Base-by-base conservation (phyloP, 352 stramenopile genomes). In the Phytophthora multivora region DNA sequence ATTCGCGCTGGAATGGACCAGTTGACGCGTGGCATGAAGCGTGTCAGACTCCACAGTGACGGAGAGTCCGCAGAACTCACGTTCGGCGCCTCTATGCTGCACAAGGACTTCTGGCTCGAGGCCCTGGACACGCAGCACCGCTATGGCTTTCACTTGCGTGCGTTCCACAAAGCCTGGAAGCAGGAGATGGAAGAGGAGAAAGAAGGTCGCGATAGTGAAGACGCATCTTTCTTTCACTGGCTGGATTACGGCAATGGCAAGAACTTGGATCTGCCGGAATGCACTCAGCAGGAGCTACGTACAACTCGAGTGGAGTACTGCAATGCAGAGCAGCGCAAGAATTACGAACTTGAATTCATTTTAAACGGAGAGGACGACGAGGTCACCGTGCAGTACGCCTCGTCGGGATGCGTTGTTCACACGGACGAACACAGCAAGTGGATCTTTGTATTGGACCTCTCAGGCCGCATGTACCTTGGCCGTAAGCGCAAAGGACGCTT, bases 31-130 rank as follows among this genome's bases (percentile, higher is more conserved):
- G 73, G 69, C 5, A 51, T 79, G 25, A 66, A 68, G 23, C 50
- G 55, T 38, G 58, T 59, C 31, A 38, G 51, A 60, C 28, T 33
- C 4, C 46, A 23, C 21, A 52, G 28, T n/a, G 42, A 62, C 18
- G 48, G 39, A 16, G 38, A 51, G 26, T 36, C 26, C 5, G 19
- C 41, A 0, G 16, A 52, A 0, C 18, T 55, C 12, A 51, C 43
- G n/a, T 67, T 53, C 35, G 15, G 54, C 15, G 59, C 64, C 4
- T 71, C 75, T 12, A 80, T 89, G 12, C 66, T 91, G 41, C 80
- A 91, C 56, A 77, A 75, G 33, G 83, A 90, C 41, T 92, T 90
- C 46, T 90, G 83, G 83, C 75, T 92, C 12, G 83, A 92, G 46
- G 81, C 79, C 11, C 69, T 90, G 26, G 83, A 92, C 62, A 36